These are phyloP conservation scores for Berberis thunbergii DNA, from an alignment of 164 flowering plant species.

Conservation along the genomic window DNA sequence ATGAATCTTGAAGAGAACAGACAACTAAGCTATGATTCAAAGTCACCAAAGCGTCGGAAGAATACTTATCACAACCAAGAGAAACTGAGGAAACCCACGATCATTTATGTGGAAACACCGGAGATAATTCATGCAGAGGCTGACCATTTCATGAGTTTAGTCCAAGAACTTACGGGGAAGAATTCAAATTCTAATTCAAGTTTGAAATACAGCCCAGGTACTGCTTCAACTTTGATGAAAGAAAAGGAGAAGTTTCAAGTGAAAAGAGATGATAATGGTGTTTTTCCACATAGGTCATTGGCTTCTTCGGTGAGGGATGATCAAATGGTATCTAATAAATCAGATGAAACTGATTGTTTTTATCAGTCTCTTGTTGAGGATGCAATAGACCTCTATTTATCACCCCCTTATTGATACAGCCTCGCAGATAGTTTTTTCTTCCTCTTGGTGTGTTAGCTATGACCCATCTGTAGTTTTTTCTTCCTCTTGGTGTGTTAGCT, in stretches of 20 bases:
- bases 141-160: slow-evolving; percentile 13
- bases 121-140: slow-evolving; percentile 9
- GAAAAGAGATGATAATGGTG: neutral
- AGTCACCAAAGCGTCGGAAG: neutral
- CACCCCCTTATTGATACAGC: neutral
- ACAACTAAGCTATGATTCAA: neutral
- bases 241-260: neutral
- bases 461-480: too few species aligned
- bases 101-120: slow-evolving; percentile 13
- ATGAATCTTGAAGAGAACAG: slow-evolving; percentile 2
- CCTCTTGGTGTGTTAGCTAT: too few species aligned
- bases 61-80: neutral
- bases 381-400: neutral
- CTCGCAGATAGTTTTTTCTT: too few species aligned
- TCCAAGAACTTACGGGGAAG: slow-evolving; percentile 16
- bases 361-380: neutral
- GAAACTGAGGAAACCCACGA: slow-evolving; percentile 3
- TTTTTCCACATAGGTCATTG: neutral
- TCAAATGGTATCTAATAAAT: neutral
- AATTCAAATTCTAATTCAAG: neutral
- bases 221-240: neutral
- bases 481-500: too few species aligned
- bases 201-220: neutral
- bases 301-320: slow-evolving; percentile 1
- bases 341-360: neutral